Conservation (phyloP, 2,329 filamentous ascomycete species). For the Cadophora gregata region DNA sequence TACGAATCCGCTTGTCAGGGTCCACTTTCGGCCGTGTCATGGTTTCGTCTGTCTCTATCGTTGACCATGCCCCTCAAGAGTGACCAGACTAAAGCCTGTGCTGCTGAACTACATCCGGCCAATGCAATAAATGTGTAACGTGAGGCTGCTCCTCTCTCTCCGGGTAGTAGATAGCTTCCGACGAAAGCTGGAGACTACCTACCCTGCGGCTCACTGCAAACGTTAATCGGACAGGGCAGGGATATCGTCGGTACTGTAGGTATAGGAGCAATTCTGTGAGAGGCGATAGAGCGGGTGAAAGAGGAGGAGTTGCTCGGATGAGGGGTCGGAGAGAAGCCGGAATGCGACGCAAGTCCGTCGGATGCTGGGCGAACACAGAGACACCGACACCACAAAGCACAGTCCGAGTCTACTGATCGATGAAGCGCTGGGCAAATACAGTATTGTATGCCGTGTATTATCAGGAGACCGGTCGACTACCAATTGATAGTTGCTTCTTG, state of each 20-base stretch:
- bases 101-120: not conserved
- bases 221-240: not conserved
- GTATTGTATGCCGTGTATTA: not conserved
- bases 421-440: not conserved
- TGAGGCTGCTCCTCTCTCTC: conserved; percentile 2
- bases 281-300: conserved; percentile 1
- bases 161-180: conserved; percentile 5
- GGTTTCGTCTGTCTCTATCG: not conserved
- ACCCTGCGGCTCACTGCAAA: not conserved
- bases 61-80: conserved; percentile 7
- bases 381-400: not conserved
- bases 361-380: not conserved
- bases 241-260: conserved; percentile 7
- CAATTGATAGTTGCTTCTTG: not conserved
- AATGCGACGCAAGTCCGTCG: conserved; percentile 1
- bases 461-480: not conserved
- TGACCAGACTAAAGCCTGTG: not conserved
- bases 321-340: not conserved
- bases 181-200: not conserved
- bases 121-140: not conserved
- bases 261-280: not conserved
- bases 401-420: not conserved
- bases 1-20: conserved; percentile 38
- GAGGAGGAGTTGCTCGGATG: not conserved
- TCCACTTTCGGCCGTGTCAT: conserved; percentile 39